Percentiles rank a stretch among this genome's conserved stretches.
Conservation (phyloP, 2,329 filamentous ascomycete genomes). For the Aspergillus hiratsukae region DNA sequence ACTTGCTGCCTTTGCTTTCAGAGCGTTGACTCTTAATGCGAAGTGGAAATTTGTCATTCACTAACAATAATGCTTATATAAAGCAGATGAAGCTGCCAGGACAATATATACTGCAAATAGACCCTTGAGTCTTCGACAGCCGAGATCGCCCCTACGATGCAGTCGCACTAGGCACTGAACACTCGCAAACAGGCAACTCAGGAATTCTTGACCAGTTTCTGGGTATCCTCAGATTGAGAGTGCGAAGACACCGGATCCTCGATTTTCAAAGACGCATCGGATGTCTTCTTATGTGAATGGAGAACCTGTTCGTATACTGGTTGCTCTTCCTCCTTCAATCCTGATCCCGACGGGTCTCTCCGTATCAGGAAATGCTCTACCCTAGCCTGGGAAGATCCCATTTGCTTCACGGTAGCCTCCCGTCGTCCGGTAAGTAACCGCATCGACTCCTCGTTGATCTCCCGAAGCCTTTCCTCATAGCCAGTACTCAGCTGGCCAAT, state of each 20-base stretch:
- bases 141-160: not conserved
- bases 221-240: not conserved
- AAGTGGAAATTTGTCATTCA: not conserved
- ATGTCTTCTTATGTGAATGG: slow-evolving; percentile 11
- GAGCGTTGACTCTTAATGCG: not conserved
- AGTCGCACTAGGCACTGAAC: not conserved
- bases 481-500: slow-evolving; percentile 59
- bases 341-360: slow-evolving; percentile 55
- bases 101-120: not conserved
- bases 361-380: slow-evolving; percentile 74
- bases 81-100: not conserved
- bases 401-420: slow-evolving; percentile 49
- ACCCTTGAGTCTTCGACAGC: not conserved
- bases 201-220: not conserved
- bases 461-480: slow-evolving; percentile 62
- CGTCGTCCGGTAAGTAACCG: slow-evolving; percentile 49
- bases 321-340: slow-evolving; percentile 42
- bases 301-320: slow-evolving; percentile 36
- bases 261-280: not conserved
- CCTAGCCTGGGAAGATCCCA: slow-evolving; percentile 52
- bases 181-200: not conserved
- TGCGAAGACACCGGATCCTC: not conserved
- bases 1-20: no score
- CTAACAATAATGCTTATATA: not conserved
- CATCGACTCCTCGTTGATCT: slow-evolving; percentile 63